Conservation (phyloP, 202 grass and related monocot genomes). For the Eragrostis tef region DNA sequence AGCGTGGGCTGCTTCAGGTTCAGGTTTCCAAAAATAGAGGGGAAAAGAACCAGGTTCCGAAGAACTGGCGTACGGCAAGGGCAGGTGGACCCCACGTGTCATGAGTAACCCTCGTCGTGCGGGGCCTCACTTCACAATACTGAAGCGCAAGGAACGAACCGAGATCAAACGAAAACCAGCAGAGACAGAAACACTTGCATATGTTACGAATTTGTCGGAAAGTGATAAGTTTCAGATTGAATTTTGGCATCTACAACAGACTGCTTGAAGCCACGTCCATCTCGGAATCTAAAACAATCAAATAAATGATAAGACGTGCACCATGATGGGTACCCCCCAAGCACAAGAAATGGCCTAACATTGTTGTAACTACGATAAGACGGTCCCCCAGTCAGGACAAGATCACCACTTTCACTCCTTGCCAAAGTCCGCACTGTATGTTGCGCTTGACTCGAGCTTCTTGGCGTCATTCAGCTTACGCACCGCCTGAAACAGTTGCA, state of each 20-base stretch:
- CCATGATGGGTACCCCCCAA: neutral
- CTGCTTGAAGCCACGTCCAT: neutral
- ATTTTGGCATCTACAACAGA: neutral
- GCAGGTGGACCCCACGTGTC: neutral
- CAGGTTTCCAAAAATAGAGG: constrained; percentile 16
- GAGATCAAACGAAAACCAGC: neutral
- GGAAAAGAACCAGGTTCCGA: constrained; percentile 10
- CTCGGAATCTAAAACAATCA: constrained; percentile 13
- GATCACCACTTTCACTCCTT: constrained; percentile 57
- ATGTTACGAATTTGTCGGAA: neutral
- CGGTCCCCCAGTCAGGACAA: neutral
- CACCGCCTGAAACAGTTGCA: constrained; percentile 64
- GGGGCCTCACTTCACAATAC: neutral
- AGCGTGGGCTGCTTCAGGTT: constrained; percentile 49
- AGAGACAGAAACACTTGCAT: constrained; percentile 22
- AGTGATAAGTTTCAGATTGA: constrained; percentile 5
- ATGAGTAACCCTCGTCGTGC: neutral
- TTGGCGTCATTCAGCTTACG: constrained; percentile 94
- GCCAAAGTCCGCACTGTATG: constrained; percentile 85
- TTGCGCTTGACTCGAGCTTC: constrained; percentile 86
- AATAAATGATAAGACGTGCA: neutral
- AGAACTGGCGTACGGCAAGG: neutral
- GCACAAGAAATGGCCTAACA: constrained; percentile 25
- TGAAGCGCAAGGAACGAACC: neutral
- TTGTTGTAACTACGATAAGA: neutral